These are phyloP conservation scores for Aspergillus sp. DNA, from an alignment of 2,329 filamentous ascomycete genomes.

Conservation along the genomic window DNA sequence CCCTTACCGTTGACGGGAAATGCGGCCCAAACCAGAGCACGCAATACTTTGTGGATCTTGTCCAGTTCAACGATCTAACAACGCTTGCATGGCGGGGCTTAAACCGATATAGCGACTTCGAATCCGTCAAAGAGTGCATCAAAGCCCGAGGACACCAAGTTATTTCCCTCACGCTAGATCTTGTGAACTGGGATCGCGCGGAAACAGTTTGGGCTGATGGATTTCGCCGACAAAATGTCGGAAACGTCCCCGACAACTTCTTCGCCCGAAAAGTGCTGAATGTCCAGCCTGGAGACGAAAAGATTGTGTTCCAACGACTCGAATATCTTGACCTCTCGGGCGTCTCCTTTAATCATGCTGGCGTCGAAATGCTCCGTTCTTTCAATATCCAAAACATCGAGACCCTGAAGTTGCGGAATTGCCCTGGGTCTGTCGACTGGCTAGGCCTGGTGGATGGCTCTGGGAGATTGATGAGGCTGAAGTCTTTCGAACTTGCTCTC, in stretches of 20 bases:
- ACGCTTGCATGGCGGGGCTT: conserved; percentile 1
- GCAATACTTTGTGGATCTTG: not conserved
- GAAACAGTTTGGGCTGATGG: not conserved
- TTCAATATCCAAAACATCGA: not conserved
- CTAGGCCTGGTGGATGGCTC: not conserved
- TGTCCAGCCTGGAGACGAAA: not conserved
- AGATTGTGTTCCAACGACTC: not conserved
- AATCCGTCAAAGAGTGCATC: not conserved
- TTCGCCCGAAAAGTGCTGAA: not conserved
- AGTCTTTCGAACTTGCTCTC: not conserved
- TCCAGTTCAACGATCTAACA: not conserved
- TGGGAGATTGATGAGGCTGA: not conserved
- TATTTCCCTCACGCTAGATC: not conserved
- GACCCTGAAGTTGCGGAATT: not conserved
- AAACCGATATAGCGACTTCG: not conserved
- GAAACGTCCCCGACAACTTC: not conserved
- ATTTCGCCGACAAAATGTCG: not conserved
- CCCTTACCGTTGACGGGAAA: not conserved
- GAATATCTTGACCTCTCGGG: not conserved
- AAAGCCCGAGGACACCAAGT: not conserved
- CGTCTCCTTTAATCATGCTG: not conserved
- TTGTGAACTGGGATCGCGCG: not conserved
- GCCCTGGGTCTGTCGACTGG: not conserved
- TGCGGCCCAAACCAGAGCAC: not conserved
- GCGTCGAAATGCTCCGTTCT: not conserved